Evolutionary conservation across 1,284 basidiomycete genomes (phyloP).

Genomic region (Porodaedalea pini): DNA sequence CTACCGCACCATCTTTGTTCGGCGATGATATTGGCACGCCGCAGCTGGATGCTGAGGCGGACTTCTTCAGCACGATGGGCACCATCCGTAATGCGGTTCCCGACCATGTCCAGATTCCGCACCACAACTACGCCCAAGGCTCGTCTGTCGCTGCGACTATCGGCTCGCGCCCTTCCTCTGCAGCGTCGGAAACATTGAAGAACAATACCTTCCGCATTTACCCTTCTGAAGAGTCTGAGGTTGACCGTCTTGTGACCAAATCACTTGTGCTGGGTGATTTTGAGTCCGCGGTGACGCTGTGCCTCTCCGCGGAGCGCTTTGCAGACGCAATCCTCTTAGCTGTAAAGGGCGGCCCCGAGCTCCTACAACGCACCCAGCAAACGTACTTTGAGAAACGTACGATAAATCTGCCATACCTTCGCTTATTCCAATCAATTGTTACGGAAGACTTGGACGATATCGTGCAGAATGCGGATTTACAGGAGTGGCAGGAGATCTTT

Average conservation of each 20-base stretch:
- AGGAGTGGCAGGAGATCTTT: slow-evolving; percentile 97
- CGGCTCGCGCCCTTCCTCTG: slow-evolving; percentile 82
- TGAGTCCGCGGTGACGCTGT: slow-evolving; percentile 87
- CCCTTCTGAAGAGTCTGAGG: slow-evolving; percentile 83
- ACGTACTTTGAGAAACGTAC: slow-evolving; percentile 89
- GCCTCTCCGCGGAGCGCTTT: slow-evolving; percentile 85
- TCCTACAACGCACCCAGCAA: slow-evolving; percentile 89
- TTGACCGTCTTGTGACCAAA: slow-evolving; percentile 87
- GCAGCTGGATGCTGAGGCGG: slow-evolving; percentile 62
- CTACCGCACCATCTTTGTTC: slow-evolving; percentile 82
- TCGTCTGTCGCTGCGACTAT: slow-evolving; percentile 90
- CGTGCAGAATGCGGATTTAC: slow-evolving; percentile 92
- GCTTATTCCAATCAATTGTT: slow-evolving; percentile 94
- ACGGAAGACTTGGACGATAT: slow-evolving; percentile 90
- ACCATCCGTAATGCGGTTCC: slow-evolving; percentile 51
- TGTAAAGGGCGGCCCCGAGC: slow-evolving; percentile 85
- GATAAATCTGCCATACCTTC: slow-evolving; percentile 79
- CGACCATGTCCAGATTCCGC: slow-evolving; percentile 65
- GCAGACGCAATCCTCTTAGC: slow-evolving; percentile 95
- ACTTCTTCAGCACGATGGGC: slow-evolving; percentile 89
- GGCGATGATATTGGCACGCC: slow-evolving; percentile 74
- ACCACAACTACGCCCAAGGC: slow-evolving; percentile 73
- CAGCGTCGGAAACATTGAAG: slow-evolving; percentile 70
- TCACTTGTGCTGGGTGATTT: slow-evolving; percentile 95
- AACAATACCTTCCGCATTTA: slow-evolving; percentile 90